Evolutionary conservation across 306 rosid genomes (phyloP).

Genomic region (Malus sylvestris): DNA sequence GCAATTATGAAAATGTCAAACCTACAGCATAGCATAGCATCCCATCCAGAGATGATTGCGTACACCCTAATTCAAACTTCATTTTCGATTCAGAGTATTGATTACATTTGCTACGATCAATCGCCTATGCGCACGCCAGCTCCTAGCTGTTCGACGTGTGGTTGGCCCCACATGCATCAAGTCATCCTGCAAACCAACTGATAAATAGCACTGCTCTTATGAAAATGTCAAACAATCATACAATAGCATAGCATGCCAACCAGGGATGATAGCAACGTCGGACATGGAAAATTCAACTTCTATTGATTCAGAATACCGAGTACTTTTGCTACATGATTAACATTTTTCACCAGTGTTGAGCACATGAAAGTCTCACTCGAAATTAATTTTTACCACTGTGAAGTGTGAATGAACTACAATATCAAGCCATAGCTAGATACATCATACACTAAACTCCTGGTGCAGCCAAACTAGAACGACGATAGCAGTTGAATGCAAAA

Average conservation of each 20-base stretch:
- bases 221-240: too few relatives aligned
- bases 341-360: not conserved
- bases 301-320: not conserved
- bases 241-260: too few relatives aligned
- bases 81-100: not conserved
- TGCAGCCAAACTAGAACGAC: not conserved
- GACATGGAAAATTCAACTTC: not conserved
- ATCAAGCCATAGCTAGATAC: not conserved
- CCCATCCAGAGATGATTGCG: too few relatives aligned
- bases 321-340: not conserved
- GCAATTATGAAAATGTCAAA: too few relatives aligned
- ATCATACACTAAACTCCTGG: not conserved
- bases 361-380: not conserved
- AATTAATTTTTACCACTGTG: not conserved
- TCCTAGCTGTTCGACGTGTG: too few relatives aligned
- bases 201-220: too few relatives aligned
- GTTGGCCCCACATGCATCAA: too few relatives aligned
- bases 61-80: not conserved
- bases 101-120: not conserved
- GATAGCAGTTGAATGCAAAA: not conserved
- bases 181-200: too few relatives aligned
- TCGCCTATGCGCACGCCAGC: too few relatives aligned
- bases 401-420: not conserved
- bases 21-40: too few relatives aligned
- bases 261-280: too few relatives aligned